A percentile compares a stretch with the other conserved stretches of the same genome.
These are phyloP conservation scores for Rhizopus sp. DNA, from an alignment of 371 early-diverging fungal species.

Conservation along the genomic window DNA sequence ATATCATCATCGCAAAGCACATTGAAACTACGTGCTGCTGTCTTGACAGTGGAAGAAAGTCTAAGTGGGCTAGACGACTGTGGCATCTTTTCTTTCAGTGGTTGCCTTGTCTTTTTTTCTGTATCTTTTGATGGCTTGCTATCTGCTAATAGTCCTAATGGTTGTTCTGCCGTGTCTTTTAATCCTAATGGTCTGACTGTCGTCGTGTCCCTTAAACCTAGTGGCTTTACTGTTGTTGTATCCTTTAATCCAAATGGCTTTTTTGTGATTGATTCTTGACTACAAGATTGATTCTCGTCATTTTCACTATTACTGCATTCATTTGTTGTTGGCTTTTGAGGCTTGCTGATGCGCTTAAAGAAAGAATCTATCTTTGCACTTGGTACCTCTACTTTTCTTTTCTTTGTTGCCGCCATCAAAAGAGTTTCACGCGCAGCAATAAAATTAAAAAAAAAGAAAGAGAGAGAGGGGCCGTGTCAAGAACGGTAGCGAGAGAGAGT, in stretches of 20 bases:
- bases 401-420: background rate
- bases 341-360: background rate
- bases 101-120: background rate
- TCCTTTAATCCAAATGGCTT: background rate
- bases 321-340: background rate
- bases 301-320: background rate
- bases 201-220: background rate
- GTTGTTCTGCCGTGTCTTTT: background rate
- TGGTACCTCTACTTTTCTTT: background rate
- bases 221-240: background rate
- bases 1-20: slow-evolving; percentile 17
- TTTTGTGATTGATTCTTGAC: background rate
- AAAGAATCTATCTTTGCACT: slow-evolving; percentile 5
- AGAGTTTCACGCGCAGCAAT: background rate
- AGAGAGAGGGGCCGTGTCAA: background rate
- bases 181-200: background rate
- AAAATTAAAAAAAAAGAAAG: background rate
- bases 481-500: no score
- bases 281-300: background rate
- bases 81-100: background rate
- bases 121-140: background rate
- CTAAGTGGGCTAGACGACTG: background rate
- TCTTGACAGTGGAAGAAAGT: background rate
- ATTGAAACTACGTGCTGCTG: background rate
- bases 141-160: background rate